These are phyloP conservation scores for Pseudocercospora cruenta DNA, from an alignment of 2,329 filamentous ascomycete species.

Conservation along the genomic window DNA sequence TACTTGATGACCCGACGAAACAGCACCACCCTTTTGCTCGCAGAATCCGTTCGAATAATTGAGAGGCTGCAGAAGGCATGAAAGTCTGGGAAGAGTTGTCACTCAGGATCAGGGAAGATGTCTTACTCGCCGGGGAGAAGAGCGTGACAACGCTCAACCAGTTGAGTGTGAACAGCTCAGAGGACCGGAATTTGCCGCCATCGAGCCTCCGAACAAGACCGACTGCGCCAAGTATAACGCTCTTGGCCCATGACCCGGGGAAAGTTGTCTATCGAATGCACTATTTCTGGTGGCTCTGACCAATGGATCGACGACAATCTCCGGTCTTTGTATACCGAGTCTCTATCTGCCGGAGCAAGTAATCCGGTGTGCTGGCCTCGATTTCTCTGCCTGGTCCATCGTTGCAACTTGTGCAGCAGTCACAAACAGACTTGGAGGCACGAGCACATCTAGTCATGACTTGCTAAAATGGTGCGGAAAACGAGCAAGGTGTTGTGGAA, in stretches of 20 bases:
- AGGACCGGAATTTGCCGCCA: not conserved
- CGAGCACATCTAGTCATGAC: not conserved
- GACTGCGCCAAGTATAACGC: not conserved
- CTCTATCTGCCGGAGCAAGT: not conserved
- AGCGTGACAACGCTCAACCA: not conserved
- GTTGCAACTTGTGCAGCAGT: not conserved
- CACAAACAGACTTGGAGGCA: not conserved
- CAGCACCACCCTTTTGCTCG: not conserved
- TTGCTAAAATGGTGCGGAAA: not conserved
- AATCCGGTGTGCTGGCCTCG: not conserved
- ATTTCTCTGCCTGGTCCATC: not conserved
- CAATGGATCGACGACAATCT: too few species aligned
- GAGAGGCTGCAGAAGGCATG: not conserved
- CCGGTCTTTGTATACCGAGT: not conserved
- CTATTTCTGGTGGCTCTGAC: constrained; percentile 21
- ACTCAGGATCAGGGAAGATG: not conserved
- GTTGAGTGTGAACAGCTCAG: not conserved
- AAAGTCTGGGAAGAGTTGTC: not conserved
- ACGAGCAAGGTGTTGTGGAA: not conserved
- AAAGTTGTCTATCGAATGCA: not conserved
- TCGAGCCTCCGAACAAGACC: not conserved
- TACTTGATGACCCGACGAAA: not conserved
- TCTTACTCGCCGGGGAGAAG: not conserved
- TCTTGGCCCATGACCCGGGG: not conserved
- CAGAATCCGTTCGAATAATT: not conserved